Evolutionary conservation across 2,329 filamentous ascomycete species (phyloP), one percentile per base, ranked within the genome.

Genomic region (Didymella sp.): DNA sequence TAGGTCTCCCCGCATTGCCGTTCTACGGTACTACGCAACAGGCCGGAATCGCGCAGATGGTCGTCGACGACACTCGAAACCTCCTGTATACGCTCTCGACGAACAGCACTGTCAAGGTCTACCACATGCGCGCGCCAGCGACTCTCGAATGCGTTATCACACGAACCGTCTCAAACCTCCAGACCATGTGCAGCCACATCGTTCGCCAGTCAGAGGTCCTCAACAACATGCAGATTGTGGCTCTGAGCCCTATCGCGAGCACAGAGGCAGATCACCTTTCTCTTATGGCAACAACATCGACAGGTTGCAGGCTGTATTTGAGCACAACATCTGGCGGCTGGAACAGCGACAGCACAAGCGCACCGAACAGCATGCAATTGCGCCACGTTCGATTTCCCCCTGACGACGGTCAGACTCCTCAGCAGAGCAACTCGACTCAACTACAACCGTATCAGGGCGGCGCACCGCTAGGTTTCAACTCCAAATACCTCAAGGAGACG

Each of bases 351-450:
- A 82, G 85, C 19, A 83, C 85, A 7, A 88, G 83, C 56, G 87
- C 90, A 0, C 93, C 95, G 0, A 93, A 91, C 67, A 97, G 92
- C 77, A 97, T 99, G 92, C 93, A 97, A 76, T 87, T 97, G n/a
- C 90, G 96, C 66, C 95, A 96, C 71, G 91, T 99, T 76, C 96
- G 95, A 72, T 96, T 96, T 57, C 95, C 96, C 1, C 95, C 95
- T 0, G 76, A 80, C 35, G 66, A 71, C 24, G 63, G 60, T 12
- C 62, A 63, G 25, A 49, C 62, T 21, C 48, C 67, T 50, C 61
- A 54, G 46, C 64, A 67, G 50, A 59, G 49, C 45, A 60, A 66
- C 43, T 64, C 68, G 13, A 67, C 64, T n/a, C 71, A 72, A 46
- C 27, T 72, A 46, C 70, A 71, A 47, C 66, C 67, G 42, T 75